Base-by-base conservation (phyloP, 2,329 filamentous ascomycete genomes). In the Clarireedia hainanense region DNA sequence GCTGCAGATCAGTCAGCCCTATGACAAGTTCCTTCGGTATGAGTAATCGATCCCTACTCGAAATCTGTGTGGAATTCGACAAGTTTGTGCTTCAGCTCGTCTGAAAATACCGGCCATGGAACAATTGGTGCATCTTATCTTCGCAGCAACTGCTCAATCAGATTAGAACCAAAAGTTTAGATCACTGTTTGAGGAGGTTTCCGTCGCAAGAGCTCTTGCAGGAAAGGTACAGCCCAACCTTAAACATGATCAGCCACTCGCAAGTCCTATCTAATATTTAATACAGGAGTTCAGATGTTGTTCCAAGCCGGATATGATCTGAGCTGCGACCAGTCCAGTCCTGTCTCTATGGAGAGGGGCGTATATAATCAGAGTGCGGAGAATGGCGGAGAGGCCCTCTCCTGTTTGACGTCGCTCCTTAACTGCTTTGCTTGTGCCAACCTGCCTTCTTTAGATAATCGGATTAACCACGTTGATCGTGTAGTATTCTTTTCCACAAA, bases 391-490 rank as follows among this genome's bases (percentile, higher is more conserved):
- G 9, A 15, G 12, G 15, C 17, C 24, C 20, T 6, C n/a, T 54
- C n/a, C n/a, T 40, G 30, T 49, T 43, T 9, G 23, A n/a, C 15
- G 24, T 36, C 12, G 42, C 34, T 48, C 37, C 5, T 40, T 39
- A 14, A 24, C 1, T n/a, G n/a, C 14, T 48, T 47, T 54, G 5
- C 6, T 23, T 36, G 30, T 24, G 40, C 12, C 40, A 42, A 24
- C 23, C 17, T 39, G 36, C 26, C 17, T 54, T 49, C 26, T 24
- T 54, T 54, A 42, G 10, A 34, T 17, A 6, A 42, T 20, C n/a
- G 17, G 14, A 24, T 26, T 42, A 30, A 42, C n/a, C 45, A 20
- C 52, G 36, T 54, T 49, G 52, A 54, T 49, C 45, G 52, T 54
- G 52, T 12, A 42, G 6, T 3, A 24, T n/a, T 49, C 5, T 12